Evolutionary conservation across 2,329 filamentous ascomycete genomes (phyloP).

Genomic region (Ascochyta koolunga): DNA sequence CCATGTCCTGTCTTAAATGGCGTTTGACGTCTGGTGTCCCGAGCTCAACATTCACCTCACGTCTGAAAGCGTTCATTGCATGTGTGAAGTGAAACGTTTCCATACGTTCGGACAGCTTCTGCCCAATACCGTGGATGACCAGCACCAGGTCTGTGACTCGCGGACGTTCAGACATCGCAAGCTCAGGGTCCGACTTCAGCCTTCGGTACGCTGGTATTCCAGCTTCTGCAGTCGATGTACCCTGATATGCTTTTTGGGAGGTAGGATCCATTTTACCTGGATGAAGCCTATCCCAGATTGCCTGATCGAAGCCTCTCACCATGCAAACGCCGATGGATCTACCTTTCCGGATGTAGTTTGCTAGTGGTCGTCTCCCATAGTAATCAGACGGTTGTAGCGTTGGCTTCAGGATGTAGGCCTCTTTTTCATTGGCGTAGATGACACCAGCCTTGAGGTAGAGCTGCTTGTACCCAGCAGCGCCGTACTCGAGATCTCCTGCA

Average conservation of each 20-base stretch:
- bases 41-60: slow-evolving; percentile 85
- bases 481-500: slow-evolving; percentile 49
- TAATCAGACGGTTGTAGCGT: slow-evolving; percentile 84
- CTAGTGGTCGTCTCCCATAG: slow-evolving; percentile 79
- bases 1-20: slow-evolving; percentile 76
- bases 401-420: slow-evolving; percentile 86
- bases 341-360: slow-evolving; percentile 81
- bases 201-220: slow-evolving; percentile 49
- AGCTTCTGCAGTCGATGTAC: slow-evolving; percentile 53
- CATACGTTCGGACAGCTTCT: slow-evolving; percentile 92
- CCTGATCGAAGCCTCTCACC: slow-evolving; percentile 85
- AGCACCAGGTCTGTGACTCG: slow-evolving; percentile 86
- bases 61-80: slow-evolving; percentile 87
- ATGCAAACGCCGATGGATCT: slow-evolving; percentile 82
- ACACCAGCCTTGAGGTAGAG: slow-evolving; percentile 79
- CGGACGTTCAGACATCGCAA: slow-evolving; percentile 68
- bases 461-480: slow-evolving; percentile 56
- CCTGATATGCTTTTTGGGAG: slow-evolving; percentile 51
- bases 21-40: slow-evolving; percentile 74
- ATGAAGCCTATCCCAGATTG: slow-evolving; percentile 76
- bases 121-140: slow-evolving; percentile 93
- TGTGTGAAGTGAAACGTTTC: slow-evolving; percentile 98
- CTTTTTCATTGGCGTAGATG: slow-evolving; percentile 78
- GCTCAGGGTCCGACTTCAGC: slow-evolving; percentile 60
- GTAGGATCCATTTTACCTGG: slow-evolving; percentile 54